Evolutionary conservation across 441 rosid species (phyloP).

Genomic region (Caryocar brasiliense): DNA sequence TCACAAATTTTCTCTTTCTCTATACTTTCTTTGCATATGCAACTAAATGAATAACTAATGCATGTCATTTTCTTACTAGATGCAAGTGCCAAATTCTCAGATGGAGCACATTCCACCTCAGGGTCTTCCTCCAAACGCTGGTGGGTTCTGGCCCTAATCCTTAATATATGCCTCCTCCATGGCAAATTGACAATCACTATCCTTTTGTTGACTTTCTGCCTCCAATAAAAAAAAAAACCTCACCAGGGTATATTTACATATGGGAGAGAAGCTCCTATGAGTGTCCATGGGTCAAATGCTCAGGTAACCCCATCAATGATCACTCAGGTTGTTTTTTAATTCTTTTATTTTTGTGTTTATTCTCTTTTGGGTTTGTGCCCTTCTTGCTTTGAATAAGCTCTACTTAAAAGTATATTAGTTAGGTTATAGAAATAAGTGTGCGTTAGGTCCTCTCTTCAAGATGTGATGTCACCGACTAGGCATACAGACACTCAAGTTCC

Average conservation of each 20-base stretch:
- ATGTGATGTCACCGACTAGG: too few species aligned
- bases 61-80: slow-evolving; percentile 30
- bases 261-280: slow-evolving; percentile 82
- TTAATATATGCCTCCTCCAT: slow-evolving; percentile 70
- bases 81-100: slow-evolving; percentile 68
- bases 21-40: not conserved
- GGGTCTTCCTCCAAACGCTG: slow-evolving; percentile 58
- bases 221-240: slow-evolving; percentile 76
- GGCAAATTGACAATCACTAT: slow-evolving; percentile 70
- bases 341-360: not conserved
- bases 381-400: too few species aligned
- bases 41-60: slow-evolving; percentile 2
- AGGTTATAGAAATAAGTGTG: too few species aligned
- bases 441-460: too few species aligned
- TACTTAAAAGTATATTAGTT: too few species aligned
- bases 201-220: slow-evolving; percentile 69
- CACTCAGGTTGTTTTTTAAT: slow-evolving; percentile 51
- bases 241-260: slow-evolving; percentile 93
- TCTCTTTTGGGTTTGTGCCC: too few species aligned
- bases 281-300: slow-evolving; percentile 47
- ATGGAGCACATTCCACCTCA: slow-evolving; percentile 89
- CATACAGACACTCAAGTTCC: too few species aligned
- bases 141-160: slow-evolving; percentile 69
- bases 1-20: not conserved
- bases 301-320: slow-evolving; percentile 76